Percentiles rank a stretch among this genome's conserved stretches.
Evolutionary conservation across 2,329 filamentous ascomycete genomes (phyloP).

Genomic region (Macroventuria anomochaeta): DNA sequence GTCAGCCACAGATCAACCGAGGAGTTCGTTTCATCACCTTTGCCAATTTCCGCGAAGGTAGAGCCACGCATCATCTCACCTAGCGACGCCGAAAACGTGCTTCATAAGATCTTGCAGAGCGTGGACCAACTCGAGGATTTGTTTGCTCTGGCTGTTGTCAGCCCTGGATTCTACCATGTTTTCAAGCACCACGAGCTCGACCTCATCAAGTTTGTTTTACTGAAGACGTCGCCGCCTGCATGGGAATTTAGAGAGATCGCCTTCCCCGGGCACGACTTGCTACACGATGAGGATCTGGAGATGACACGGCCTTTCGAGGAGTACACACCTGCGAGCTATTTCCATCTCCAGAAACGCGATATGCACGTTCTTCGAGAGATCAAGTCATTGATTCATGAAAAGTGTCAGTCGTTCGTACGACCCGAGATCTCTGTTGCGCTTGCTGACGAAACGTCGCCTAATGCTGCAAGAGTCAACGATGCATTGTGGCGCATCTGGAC

Average conservation of each 20-base stretch:
- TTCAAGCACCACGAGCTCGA: conserved; percentile 64
- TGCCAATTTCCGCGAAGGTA: conserved; percentile 24
- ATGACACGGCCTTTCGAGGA: conserved; percentile 58
- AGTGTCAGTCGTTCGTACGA: conserved; percentile 62
- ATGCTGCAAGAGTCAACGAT: conserved; percentile 62
- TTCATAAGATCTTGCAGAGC: conserved; percentile 59
- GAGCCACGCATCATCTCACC: conserved; percentile 48
- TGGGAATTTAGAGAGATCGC: conserved; percentile 67
- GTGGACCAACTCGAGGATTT: conserved; percentile 61
- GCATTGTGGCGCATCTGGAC: conserved; percentile 71
- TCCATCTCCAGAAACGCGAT: conserved; percentile 60
- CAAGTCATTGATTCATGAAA: conserved; percentile 62
- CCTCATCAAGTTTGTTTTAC: conserved; percentile 59
- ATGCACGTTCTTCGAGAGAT: conserved; percentile 61
- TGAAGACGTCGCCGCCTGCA: conserved; percentile 62
- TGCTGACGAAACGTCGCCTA: conserved; percentile 53
- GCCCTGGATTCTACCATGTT: conserved; percentile 62
- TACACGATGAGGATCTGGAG: conserved; percentile 50
- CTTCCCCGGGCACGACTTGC: conserved; percentile 56
- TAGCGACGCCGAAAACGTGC: conserved; percentile 56
- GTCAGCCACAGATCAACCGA: conserved; percentile 27
- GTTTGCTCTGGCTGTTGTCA: conserved; percentile 61
- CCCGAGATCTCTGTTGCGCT: conserved; percentile 63
- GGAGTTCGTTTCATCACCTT: conserved; percentile 30
- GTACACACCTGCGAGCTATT: conserved; percentile 61